Conservation (phyloP, 2,329 filamentous ascomycete genomes). For the Alternaria panax region DNA sequence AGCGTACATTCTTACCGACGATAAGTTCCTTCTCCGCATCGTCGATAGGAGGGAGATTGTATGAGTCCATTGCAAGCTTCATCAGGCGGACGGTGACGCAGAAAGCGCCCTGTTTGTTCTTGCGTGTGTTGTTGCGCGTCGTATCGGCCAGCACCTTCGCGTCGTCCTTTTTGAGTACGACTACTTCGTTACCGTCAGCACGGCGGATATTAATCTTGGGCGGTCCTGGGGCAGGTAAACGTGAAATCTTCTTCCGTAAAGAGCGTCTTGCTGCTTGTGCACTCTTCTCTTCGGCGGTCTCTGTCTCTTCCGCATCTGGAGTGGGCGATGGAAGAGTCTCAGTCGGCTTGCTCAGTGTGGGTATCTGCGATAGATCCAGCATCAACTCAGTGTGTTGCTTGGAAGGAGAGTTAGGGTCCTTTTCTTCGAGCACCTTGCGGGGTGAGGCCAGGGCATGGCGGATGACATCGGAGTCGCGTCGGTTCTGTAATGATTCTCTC, state of each 20-base stretch:
- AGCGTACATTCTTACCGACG: constrained; percentile 50
- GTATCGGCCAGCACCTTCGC: constrained; percentile 56
- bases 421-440: constrained; percentile 53
- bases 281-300: constrained; percentile 24
- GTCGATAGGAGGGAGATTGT: constrained; percentile 21
- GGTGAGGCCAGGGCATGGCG: constrained; percentile 57
- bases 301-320: constrained; percentile 16
- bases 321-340: constrained; percentile 28
- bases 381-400: constrained; percentile 44
- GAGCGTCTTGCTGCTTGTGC: constrained; percentile 41
- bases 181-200: constrained; percentile 50
- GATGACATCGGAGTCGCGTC: constrained; percentile 57
- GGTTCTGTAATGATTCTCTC: constrained; percentile 55
- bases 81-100: constrained; percentile 54
- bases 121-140: constrained; percentile 58
- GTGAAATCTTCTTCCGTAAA: constrained; percentile 44
- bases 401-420: constrained; percentile 59
- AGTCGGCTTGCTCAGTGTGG: constrained; percentile 30
- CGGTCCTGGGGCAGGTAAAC: constrained; percentile 42
- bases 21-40: constrained; percentile 25
- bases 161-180: constrained; percentile 57
- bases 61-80: constrained; percentile 49
- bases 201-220: constrained; percentile 57
- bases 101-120: constrained; percentile 58
- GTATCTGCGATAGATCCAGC: constrained; percentile 41